These are phyloP conservation scores for Delonix regia DNA, from an alignment of 306 rosid species.

Conservation along the genomic window DNA sequence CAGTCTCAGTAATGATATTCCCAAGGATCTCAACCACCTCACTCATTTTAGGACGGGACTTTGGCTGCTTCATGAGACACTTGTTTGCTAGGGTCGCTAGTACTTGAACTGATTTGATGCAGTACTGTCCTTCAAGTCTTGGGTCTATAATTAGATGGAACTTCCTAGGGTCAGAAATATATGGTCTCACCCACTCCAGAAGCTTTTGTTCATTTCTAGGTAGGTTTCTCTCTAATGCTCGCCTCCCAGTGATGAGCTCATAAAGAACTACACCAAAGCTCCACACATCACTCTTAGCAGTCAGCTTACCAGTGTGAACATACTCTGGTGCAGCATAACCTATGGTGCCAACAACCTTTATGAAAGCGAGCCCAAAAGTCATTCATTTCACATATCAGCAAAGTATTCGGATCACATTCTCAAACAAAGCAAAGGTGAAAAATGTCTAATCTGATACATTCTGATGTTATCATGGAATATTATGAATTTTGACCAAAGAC, in stretches of 20 bases:
- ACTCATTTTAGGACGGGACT: conserved; percentile 92
- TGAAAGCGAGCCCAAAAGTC: conserved; percentile 38
- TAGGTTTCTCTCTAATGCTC: conserved; percentile 91
- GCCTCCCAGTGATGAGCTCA: conserved; percentile 94
- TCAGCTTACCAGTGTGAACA: conserved; percentile 87
- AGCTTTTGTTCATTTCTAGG: conserved; percentile 88
- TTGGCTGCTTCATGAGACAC: conserved; percentile 86
- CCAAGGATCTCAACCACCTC: conserved; percentile 76
- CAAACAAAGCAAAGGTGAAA: not conserved
- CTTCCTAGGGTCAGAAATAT: conserved; percentile 72
- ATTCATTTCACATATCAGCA: conserved; percentile 16
- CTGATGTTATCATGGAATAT: conserved; percentile 23
- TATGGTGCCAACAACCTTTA: conserved; percentile 90
- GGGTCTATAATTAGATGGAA: conserved; percentile 79
- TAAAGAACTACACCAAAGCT: conserved; percentile 93
- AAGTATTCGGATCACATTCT: conserved; percentile 18
- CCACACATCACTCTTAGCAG: conserved; percentile 95
- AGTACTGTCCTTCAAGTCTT: conserved; percentile 67
- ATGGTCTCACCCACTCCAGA: conserved; percentile 90
- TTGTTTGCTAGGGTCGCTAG: conserved; percentile 80
- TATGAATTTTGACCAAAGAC: conserved; percentile 5
- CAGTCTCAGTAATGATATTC: conserved; percentile 55
- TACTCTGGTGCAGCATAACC: conserved; percentile 99
- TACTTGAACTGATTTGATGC: conserved; percentile 79
- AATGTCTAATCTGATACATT: conserved; percentile 10